Base-by-base conservation (phyloP, 2,329 filamentous ascomycete species). In the Diplodia seriata region DNA sequence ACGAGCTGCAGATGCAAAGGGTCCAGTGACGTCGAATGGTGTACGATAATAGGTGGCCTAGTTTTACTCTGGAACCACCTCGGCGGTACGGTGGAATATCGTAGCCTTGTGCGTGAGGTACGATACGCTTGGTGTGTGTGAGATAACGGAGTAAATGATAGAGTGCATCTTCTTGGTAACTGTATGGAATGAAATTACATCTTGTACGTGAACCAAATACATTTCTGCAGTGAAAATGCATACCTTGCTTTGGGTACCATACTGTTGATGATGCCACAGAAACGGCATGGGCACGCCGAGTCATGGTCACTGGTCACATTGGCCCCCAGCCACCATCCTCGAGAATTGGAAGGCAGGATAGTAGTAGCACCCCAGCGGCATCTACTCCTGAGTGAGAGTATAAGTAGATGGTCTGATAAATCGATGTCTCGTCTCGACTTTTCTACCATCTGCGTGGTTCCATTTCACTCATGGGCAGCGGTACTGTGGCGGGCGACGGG, bases 11-110 rank as follows among this genome's bases (percentile, higher is more conserved):
- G 59, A n/a, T 51, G 43, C 59, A 51, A 31, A 63, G 59, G 59
- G 59, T 51, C 59, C 47, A 51, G 47, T 63, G 59, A 63, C 59
- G 59, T 63, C 59, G 51, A 63, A 26, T 6, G 43, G 18, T 63
- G 47, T 26, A 38, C 23, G 47, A 31, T 63, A 26, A 50, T 50
- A 49, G 57, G 47, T 38, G 23, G 59, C 59, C 47, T 50, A 33
- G 33, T 7, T 63, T 40, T 50, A 18, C 15, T 26, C 23, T 49
- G 59, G 59, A 51, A 31, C 26, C n/a, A 63, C 59, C 3, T 20
- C 59, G 59, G 31, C 47, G 43, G 47, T 33, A 20, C n/a, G 15
- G 40, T 11, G n/a, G 43, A 36, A 29, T 31, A 51, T 51, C 31
- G 12, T 53, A 26, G 29, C 29, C 43, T 50, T 26, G 57, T 50